These are phyloP conservation scores for Aspergillus tanneri DNA, from an alignment of 2,329 filamentous ascomycete genomes.

Conservation along the genomic window DNA sequence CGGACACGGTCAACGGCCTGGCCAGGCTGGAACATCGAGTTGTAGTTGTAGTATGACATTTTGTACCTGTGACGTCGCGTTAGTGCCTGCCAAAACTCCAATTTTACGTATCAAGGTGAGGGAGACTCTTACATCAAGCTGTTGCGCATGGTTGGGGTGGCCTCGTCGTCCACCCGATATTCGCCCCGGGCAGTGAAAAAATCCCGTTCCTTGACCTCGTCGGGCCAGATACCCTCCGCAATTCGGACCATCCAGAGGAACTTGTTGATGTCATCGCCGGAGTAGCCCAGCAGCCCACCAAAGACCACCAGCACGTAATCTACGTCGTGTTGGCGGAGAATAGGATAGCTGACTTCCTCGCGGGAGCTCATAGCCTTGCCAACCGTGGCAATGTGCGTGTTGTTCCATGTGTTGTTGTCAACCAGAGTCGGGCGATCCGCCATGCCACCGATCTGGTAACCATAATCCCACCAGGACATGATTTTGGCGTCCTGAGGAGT, in stretches of 20 bases:
- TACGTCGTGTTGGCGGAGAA: constrained; percentile 97
- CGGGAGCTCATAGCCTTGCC: constrained; percentile 98
- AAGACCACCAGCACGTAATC: constrained; percentile 99
- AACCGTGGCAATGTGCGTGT: constrained; percentile 98
- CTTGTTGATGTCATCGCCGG: constrained; percentile 98
- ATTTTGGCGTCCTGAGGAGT: constrained; percentile 93
- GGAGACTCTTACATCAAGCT: constrained; percentile 80
- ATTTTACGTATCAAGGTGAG: not conserved
- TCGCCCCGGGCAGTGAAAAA: constrained; percentile 94
- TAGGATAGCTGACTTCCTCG: constrained; percentile 97
- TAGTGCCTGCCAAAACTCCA: constrained; percentile 6
- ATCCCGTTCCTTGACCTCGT: constrained; percentile 94
- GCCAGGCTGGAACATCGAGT: constrained; percentile 83
- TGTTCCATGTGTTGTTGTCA: constrained; percentile 99
- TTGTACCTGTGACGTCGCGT: constrained; percentile 73
- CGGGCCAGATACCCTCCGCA: constrained; percentile 99
- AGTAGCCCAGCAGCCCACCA: constrained; percentile 92
- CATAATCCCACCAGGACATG: constrained; percentile 99
- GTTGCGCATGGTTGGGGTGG: constrained; percentile 97
- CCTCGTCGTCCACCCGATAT: constrained; percentile 89
- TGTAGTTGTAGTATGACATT: constrained; percentile 99
- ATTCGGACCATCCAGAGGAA: constrained; percentile 99
- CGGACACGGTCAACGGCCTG: constrained; percentile 91
- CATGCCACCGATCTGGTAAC: constrained; percentile 99
- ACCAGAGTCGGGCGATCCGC: constrained; percentile 94